These are phyloP conservation scores for Globisporangium megalacanthum DNA, from an alignment of 352 stramenopile genomes.

Conservation along the genomic window DNA sequence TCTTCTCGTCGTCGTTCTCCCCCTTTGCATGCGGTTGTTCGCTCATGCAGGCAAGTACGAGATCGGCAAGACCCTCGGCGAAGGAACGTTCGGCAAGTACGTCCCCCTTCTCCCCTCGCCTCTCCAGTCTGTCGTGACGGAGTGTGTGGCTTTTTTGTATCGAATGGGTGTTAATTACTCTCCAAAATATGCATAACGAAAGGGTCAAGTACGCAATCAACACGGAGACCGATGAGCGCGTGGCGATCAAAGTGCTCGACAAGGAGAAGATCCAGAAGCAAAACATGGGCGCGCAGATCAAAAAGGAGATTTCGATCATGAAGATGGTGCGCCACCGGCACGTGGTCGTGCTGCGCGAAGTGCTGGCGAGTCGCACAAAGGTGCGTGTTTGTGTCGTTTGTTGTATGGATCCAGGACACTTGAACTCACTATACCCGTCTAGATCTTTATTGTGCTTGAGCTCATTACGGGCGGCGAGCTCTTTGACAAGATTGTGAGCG, in stretches of 20 bases:
- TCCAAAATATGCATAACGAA: background rate
- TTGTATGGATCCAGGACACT: too few relatives aligned
- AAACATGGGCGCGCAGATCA: conserved; percentile 97
- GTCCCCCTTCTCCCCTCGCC: conserved; percentile 11
- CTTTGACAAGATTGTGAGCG: conserved; percentile 96
- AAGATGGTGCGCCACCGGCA: conserved; percentile 93
- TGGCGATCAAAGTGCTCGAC: conserved; percentile 97
- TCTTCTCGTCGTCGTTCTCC: background rate
- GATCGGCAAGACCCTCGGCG: conserved; percentile 93
- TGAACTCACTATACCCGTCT: conserved; percentile 1
- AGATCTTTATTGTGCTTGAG: conserved; percentile 96
- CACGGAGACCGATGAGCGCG: conserved; percentile 92
- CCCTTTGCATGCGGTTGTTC: conserved; percentile 8
- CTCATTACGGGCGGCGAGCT: conserved; percentile 89
- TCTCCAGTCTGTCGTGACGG: background rate
- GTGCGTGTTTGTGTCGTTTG: too few relatives aligned
- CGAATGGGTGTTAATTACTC: background rate
- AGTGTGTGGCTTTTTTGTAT: background rate
- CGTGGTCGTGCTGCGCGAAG: conserved; percentile 85
- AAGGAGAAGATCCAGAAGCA: conserved; percentile 99
- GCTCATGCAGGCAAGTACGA: conserved; percentile 92
- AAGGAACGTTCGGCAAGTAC: conserved; percentile 96
- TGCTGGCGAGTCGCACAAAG: conserved; percentile 93
- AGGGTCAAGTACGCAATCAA: conserved; percentile 95
- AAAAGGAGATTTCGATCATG: conserved; percentile 99